Evolutionary conservation across 1,284 basidiomycete species (phyloP).

Genomic region (Tremellales sp.): DNA sequence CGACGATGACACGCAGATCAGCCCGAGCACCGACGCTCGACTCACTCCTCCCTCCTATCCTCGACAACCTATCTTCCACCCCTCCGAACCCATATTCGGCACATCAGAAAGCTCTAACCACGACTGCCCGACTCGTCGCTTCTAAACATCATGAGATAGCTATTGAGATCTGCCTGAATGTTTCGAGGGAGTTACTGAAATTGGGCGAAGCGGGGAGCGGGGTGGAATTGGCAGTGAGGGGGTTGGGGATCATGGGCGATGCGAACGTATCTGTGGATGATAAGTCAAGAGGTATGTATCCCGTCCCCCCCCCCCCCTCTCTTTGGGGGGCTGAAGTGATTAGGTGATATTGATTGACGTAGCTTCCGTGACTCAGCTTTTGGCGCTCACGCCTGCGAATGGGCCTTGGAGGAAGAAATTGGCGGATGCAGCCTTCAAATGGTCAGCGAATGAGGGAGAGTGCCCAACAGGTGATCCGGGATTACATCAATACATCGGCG

Average conservation of each 20-base stretch:
- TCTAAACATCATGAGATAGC: conserved; percentile 73
- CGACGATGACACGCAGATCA: conserved; percentile 40
- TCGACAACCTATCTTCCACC: conserved; percentile 30
- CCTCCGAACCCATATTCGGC: conserved; percentile 70
- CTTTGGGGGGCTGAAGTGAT: neutral
- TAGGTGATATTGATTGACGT: neutral
- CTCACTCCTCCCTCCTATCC: conserved; percentile 46
- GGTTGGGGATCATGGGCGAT: conserved; percentile 74
- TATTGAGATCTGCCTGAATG: conserved; percentile 82
- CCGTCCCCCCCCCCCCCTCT: neutral
- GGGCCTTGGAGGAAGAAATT: conserved; percentile 53
- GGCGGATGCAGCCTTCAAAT: conserved; percentile 53
- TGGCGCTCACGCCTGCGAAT: conserved; percentile 47
- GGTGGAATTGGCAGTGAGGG: conserved; percentile 69
- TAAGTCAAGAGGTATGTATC: conserved; percentile 58
- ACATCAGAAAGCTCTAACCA: conserved; percentile 91
- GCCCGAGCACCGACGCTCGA: conserved; percentile 33
- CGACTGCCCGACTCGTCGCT: conserved; percentile 76
- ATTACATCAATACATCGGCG: conserved; percentile 80
- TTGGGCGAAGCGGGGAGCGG: conserved; percentile 81
- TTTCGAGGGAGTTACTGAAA: conserved; percentile 77
- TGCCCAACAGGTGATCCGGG: conserved; percentile 78
- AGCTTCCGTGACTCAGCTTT: conserved; percentile 49
- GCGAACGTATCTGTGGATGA: conserved; percentile 67
- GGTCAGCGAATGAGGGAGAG: conserved; percentile 71